A percentile compares a stretch with the other conserved stretches of the same genome.
Conservation (phyloP, 345 rosid genomes). For the Eutrema yunnanense region DNA sequence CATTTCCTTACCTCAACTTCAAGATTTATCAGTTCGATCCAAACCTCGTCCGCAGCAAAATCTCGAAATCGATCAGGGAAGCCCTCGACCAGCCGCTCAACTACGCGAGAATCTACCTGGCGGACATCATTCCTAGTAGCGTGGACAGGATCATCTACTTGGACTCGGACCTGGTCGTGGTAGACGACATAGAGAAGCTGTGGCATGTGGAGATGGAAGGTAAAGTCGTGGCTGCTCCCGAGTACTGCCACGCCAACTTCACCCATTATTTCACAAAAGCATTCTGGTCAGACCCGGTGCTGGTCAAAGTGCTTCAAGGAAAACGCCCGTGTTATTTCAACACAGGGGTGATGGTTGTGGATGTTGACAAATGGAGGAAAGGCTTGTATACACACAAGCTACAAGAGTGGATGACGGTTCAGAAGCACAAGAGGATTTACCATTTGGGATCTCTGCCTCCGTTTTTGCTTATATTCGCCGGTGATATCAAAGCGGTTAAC, state of each 20-base stretch:
- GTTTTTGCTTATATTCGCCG: constrained; percentile 52
- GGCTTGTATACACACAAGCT: constrained; percentile 41
- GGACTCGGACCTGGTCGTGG: constrained; percentile 63
- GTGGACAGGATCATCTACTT: constrained; percentile 47
- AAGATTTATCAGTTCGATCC: constrained; percentile 48
- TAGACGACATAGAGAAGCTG: constrained; percentile 47
- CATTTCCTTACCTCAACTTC: constrained; percentile 56
- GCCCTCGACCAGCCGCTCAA: constrained; percentile 62
- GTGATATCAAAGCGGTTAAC: constrained; percentile 53
- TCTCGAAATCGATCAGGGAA: constrained; percentile 52
- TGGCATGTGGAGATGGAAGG: constrained; percentile 52
- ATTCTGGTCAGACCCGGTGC: constrained; percentile 44
- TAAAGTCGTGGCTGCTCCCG: constrained; percentile 59
- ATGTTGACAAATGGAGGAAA: constrained; percentile 54
- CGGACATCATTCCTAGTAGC: constrained; percentile 40
- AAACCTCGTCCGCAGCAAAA: constrained; percentile 46
- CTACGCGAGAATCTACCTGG: constrained; percentile 60
- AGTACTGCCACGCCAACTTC: constrained; percentile 63
- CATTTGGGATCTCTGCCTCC: constrained; percentile 67
- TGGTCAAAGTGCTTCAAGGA: constrained; percentile 42
- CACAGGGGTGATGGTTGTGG: constrained; percentile 68
- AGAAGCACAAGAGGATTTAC: constrained; percentile 52
- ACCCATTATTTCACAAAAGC: constrained; percentile 42
- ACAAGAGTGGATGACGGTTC: constrained; percentile 58
- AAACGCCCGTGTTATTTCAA: constrained; percentile 59